Evolutionary conservation across 768 basidiomycete species (phyloP), one percentile per base, ranked within the genome.

Genomic region (Lentinula detonsa): DNA sequence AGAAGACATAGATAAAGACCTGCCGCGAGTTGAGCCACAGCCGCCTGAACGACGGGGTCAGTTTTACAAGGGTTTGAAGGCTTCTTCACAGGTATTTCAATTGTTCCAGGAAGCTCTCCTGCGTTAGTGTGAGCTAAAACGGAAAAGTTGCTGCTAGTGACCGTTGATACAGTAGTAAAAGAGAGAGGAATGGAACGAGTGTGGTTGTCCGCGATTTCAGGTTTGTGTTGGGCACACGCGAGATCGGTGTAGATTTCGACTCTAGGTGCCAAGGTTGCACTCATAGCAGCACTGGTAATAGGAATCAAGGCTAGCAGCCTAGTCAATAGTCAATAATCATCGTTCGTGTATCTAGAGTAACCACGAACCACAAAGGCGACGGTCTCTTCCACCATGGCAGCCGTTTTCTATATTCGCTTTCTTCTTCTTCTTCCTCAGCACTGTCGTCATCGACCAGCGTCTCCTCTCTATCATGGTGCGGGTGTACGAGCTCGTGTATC

Each of bases 371-470:
- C 74, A 77, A 80, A 0, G 88, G 79, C 0, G 90, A 90, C 3
- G 91, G 88, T 45, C 81, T 75, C 73, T 77, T 90, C 82, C 87
- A 91, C 90, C 90, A 92, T 3, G 89, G 86, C 50, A 79, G 75
- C 3, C 43, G 64, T 61, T 69, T 66, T 63, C 72, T 67, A 52
- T 67, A 64, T 0, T 56, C 50, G 15, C 69, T 58, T 39, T 77
- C 73, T 2, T 61, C 59, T 34, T 68, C 63, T 33, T 74, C 71
- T 18, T 67, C 69, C 10, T 66, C 63, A 28, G 54, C 45, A 18
- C n/a, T 35, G n/a, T 57, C 37, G n/a, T 35, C 33, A n/a, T 61
- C 60, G 40, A 60, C 66, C 56, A 74, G 73, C 31, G 74, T 71
- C 56, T 74, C 74, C 13, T 78, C 80, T 5, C 68, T 65, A 53